phyloP scores from a whole-genome alignment of 441 rosid species.

The Hura crepitans region DNA sequence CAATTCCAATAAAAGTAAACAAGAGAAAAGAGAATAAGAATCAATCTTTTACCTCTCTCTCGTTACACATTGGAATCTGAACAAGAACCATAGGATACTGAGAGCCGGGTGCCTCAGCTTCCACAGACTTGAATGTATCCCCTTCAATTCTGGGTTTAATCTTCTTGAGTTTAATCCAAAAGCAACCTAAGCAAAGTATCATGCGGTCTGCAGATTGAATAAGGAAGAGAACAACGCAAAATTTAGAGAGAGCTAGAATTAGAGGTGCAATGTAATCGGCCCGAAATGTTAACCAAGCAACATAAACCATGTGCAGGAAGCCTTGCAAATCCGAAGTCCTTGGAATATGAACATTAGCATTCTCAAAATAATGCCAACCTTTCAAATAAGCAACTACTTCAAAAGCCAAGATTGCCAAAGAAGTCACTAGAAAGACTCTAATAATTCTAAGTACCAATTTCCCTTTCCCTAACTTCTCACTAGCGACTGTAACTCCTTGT shows the following conservation, averaged over 20 bases:
- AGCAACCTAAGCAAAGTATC: slow-evolving; percentile 76
- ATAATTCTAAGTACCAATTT: slow-evolving; percentile 55
- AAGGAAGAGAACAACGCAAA: slow-evolving; percentile 72
- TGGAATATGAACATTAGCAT: slow-evolving; percentile 48
- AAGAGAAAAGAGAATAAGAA: not conserved
- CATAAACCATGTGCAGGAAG: slow-evolving; percentile 53
- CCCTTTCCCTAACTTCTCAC: slow-evolving; percentile 63
- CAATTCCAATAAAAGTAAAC: slow-evolving; percentile 10
- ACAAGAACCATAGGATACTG: slow-evolving; percentile 91
- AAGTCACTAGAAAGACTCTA: slow-evolving; percentile 46
- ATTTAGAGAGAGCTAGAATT: slow-evolving; percentile 59
- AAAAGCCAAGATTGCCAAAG: slow-evolving; percentile 50
- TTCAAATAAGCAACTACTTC: slow-evolving; percentile 72
- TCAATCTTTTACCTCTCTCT: slow-evolving; percentile 60
- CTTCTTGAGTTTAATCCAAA: slow-evolving; percentile 80
- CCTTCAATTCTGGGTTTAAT: slow-evolving; percentile 61
- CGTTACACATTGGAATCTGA: slow-evolving; percentile 95
- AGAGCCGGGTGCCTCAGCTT: slow-evolving; percentile 47
- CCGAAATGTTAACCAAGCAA: slow-evolving; percentile 59
- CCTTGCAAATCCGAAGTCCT: slow-evolving; percentile 49
- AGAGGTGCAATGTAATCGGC: slow-evolving; percentile 69
- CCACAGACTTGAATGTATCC: slow-evolving; percentile 55
- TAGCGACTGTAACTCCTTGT: slow-evolving; percentile 54
- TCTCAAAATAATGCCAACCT: slow-evolving; percentile 69
- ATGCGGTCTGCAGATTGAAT: slow-evolving; percentile 77